Evolutionary conservation across 2,329 filamentous ascomycete species (phyloP).

Genomic region (Fusarium neocosmosporiellum): DNA sequence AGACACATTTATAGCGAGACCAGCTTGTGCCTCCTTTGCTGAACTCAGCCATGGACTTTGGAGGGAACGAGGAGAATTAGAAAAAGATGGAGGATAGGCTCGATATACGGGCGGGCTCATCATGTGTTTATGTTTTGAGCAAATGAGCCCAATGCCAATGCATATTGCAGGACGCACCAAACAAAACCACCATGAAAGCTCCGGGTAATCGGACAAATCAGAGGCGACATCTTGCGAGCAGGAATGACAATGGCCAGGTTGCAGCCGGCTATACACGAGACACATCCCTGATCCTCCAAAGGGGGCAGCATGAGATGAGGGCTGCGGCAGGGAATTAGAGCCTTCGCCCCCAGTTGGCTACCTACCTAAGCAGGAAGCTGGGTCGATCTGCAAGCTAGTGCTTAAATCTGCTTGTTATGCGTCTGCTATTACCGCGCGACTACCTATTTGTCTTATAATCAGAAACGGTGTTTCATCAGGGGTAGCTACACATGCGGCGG

Average conservation of each 20-base stretch:
- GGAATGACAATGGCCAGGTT: conserved; percentile 11
- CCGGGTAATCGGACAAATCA: conserved; percentile 12
- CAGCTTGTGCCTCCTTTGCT: neutral
- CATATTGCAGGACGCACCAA: conserved; percentile 27
- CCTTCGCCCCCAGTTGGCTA: conserved; percentile 6
- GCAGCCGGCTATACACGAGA: conserved; percentile 23
- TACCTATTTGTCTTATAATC: neutral
- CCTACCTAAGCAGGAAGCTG: neutral
- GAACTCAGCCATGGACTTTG: neutral
- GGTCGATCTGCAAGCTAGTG: neutral
- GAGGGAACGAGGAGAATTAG: neutral
- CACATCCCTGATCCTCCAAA: conserved; percentile 25
- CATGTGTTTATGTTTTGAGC: neutral
- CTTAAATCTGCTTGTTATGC: neutral
- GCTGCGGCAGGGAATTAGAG: conserved; percentile 13
- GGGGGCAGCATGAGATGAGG: neutral
- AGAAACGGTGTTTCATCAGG: conserved; percentile 1
- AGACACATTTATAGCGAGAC: neutral
- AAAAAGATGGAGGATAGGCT: neutral
- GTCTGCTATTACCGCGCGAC: neutral
- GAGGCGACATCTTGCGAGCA: neutral
- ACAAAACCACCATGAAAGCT: neutral
- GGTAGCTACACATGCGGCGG: neutral
- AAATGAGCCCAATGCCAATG: conserved; percentile 1
- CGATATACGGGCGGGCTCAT: neutral